Evolutionary conservation across 2,329 filamentous ascomycete species (phyloP).

Genomic region (Orbilia brochopaga): DNA sequence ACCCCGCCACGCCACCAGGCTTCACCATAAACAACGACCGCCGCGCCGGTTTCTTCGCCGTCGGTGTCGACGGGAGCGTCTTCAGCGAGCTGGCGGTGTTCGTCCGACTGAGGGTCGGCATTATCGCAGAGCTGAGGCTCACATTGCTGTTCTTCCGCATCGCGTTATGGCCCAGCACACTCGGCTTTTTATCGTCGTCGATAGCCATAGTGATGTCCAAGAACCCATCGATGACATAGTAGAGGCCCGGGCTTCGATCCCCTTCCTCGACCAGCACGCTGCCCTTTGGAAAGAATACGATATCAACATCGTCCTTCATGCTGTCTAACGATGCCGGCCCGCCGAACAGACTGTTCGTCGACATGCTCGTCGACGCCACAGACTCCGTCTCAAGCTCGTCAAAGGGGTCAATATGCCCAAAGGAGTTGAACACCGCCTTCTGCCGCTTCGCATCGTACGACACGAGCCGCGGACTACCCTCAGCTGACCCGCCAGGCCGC

Average conservation of each 20-base stretch:
- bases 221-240: conserved; percentile 97
- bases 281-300: conserved; percentile 94
- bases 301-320: conserved; percentile 89
- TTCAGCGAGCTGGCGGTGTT: conserved; percentile 59
- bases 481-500: conserved; percentile 70
- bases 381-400: conserved; percentile 87
- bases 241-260: conserved; percentile 92
- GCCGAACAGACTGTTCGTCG: conserved; percentile 69
- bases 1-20: conserved; percentile 90
- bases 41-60: conserved; percentile 58
- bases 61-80: conserved; percentile 18
- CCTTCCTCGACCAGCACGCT: conserved; percentile 95
- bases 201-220: conserved; percentile 87
- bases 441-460: conserved; percentile 82
- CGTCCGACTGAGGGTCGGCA: conserved; percentile 61
- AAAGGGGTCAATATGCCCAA: conserved; percentile 87
- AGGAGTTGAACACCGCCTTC: conserved; percentile 84
- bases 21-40: conserved; percentile 88
- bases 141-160: conserved; percentile 29
- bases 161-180: conserved; percentile 49
- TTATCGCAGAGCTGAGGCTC: conserved; percentile 57
- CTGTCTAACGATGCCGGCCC: conserved; percentile 73
- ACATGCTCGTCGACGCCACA: conserved; percentile 66
- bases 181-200: conserved; percentile 63
- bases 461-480: conserved; percentile 81